Conservation (phyloP, 768 basidiomycete species). For the Serendipita sp. region DNA sequence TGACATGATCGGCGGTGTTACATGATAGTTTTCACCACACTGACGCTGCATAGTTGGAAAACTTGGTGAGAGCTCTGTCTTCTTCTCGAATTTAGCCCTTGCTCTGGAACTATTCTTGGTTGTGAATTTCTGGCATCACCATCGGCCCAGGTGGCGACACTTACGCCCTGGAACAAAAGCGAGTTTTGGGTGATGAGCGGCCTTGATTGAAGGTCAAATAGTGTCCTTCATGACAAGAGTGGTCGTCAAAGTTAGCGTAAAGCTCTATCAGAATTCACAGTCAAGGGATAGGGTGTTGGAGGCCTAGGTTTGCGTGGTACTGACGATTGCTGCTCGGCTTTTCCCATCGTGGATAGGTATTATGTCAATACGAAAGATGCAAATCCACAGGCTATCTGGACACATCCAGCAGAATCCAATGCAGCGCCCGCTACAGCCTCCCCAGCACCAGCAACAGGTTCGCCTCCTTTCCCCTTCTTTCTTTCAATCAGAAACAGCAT, state of each 20-base stretch:
- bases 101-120: background rate
- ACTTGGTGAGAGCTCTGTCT: background rate
- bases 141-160: background rate
- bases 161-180: background rate
- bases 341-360: background rate
- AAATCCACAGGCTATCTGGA: slow-evolving; percentile 1
- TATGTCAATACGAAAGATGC: background rate
- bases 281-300: background rate
- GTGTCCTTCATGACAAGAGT: background rate
- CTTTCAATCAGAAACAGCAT: no score
- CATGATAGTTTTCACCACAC: background rate
- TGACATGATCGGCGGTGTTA: background rate
- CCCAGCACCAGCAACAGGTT: background rate
- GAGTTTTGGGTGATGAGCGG: background rate
- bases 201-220: background rate
- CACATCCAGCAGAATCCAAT: background rate
- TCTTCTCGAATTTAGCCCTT: background rate
- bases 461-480: background rate
- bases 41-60: background rate
- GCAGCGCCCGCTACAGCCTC: background rate
- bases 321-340: background rate
- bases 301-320: background rate
- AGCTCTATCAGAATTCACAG: background rate
- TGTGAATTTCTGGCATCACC: background rate
- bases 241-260: background rate